Evolutionary conservation across 2,329 filamentous ascomycete genomes (phyloP).

Genomic region (Pochonia chlamydosporia): DNA sequence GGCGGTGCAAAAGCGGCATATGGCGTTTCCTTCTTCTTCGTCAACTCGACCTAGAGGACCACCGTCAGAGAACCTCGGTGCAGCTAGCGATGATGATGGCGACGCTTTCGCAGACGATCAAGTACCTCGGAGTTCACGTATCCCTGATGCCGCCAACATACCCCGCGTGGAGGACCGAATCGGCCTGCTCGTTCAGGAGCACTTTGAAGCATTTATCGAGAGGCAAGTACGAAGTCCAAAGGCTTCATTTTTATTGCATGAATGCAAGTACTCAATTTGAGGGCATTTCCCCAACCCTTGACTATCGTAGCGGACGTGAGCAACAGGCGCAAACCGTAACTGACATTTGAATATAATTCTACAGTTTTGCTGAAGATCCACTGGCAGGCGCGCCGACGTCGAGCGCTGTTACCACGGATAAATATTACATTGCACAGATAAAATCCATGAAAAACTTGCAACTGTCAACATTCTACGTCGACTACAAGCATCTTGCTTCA

Average conservation of each 20-base stretch:
- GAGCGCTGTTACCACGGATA: slow-evolving; percentile 68
- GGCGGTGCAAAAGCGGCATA: slow-evolving; percentile 36
- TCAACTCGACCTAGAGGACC: slow-evolving; percentile 49
- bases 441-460: slow-evolving; percentile 67
- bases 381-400: slow-evolving; percentile 59
- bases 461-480: slow-evolving; percentile 81
- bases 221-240: slow-evolving; percentile 44
- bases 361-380: slow-evolving; percentile 63
- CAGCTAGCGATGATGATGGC: slow-evolving; percentile 55
- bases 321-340: no score
- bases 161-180: slow-evolving; percentile 71
- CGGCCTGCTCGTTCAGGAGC: slow-evolving; percentile 66
- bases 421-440: slow-evolving; percentile 81
- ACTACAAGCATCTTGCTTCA: slow-evolving; percentile 76
- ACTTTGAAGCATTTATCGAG: slow-evolving; percentile 77
- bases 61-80: slow-evolving; percentile 57
- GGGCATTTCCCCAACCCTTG: no score
- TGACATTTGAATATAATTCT: not conserved
- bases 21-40: slow-evolving; percentile 44
- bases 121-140: slow-evolving; percentile 45
- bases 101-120: slow-evolving; percentile 61
- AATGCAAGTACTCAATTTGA: no score
- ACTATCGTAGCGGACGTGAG: no score
- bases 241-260: no score
- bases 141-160: slow-evolving; percentile 45